Evolutionary conservation across 108 stramenopile species (phyloP), one percentile per base, ranked within the genome.

Genomic region (Pseudonitzschia delicatissima): DNA sequence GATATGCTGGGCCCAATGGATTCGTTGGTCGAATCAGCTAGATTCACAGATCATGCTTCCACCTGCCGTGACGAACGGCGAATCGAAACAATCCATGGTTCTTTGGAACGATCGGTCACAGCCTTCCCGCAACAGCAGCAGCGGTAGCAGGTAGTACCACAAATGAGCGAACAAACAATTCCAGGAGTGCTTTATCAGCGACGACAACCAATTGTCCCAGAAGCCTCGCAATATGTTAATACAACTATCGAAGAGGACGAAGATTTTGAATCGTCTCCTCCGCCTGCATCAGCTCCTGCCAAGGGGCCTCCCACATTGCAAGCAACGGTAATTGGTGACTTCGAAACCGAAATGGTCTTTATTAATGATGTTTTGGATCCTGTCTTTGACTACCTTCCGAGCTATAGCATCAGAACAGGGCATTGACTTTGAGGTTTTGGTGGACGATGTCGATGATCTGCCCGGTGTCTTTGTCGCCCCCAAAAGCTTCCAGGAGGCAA

Each of bases 1-100:
- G 88, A 94, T 78, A 48, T 89, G 59, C 64, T 94, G 45, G 61
- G 63, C 34, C 93, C 93, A 3, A 82, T 94, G 73, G 90, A 94
- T 76, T 29, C 71, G 4, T 47, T 94, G 20, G 82, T 91, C 13
- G 69, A 79, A 69, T 23, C 21, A 66, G 37, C 49, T 37, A 57
- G 33, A 45, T 17, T 48, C 63, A 15, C 40, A 34, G 2, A 42
- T 60, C 5, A 44, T 77, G 39, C 50, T 42, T 20, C 81, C 73
- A 1, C 64, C 67, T 18, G 26, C 26, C 5, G n/a, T 31, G n/a
- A 55, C 4, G 62, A 63, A 44, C 27, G 52, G 44, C 35, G n/a
- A 51, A 32, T 1, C 59, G 35, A 37, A 50, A 13, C 48, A 50
- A 32, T 64, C 64, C 9, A 49, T 64, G 64, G 64, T 64, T 8